Evolutionary conservation across 768 basidiomycete species (phyloP), one percentile per base, ranked within the genome.

Genomic region (Dioszegia crocea): DNA sequence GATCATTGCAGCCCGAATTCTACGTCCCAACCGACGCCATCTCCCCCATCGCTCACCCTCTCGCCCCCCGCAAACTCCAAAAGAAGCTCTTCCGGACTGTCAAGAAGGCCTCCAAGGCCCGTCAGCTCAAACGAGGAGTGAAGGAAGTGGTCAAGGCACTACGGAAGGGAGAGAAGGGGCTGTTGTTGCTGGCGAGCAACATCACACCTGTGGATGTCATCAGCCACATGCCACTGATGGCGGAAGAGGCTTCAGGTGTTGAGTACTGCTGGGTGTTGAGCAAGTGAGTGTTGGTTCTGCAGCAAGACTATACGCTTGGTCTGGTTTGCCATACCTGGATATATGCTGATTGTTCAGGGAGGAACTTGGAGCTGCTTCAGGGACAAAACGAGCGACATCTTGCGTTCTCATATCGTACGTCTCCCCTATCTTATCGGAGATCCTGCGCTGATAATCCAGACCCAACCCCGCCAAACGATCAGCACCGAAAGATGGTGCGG

Each of bases 381-480:
- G 90, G 50, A 99, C 96, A 43, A 99, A 99, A 80, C 86, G 96
- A 67, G 94, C 96, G 31, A 99, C 96, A 48, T 94, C 91, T 66
- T 97, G 93, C 77, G 93, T 99, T 4, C 88, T 99, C 85, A 82
- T 98, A 52, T 92, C 66, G 73, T 74, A 50, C 61, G 66, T 59
- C 16, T 5, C 1, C 14, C 2, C 14, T 0, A 19, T 26, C 31
- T 40, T 26, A 29, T 30, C 8, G 36, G 14, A 43, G 40, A 43
- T 17, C n/a, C 40, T 5, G 21, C 8, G 40, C 40, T 43, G 21
- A 43, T 43, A 9, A 17, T 17, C 40, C 62, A 72, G 75, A 54
- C 62, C 75, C 0, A 61, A 63, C 12, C 71, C 68, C 19, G 60
- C 56, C 30, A 70, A 71, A 45, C 57, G 67, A 56, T 47, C 71